Percentiles rank a stretch among this genome's conserved stretches.
Conservation (phyloP, 1,139 yeast genomes). For the Diutina catenulata region DNA sequence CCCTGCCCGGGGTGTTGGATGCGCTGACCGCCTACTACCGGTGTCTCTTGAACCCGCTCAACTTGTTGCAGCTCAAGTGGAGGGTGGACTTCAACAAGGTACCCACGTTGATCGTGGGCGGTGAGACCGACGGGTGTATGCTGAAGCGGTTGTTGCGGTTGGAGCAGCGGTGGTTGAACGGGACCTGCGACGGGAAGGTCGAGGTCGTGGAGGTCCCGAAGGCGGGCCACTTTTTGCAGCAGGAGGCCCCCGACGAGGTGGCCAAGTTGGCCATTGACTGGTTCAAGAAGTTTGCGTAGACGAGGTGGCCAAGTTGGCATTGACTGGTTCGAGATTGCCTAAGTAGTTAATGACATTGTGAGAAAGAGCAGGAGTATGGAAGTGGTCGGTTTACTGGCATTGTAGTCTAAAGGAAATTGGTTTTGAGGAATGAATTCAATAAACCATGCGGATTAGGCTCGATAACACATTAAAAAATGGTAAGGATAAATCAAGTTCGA, state of each 20-base stretch:
- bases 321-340: too few relatives aligned
- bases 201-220: conserved; percentile 19
- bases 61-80: conserved; percentile 16
- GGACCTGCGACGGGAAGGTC: conserved; percentile 12
- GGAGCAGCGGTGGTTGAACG: conserved; percentile 14
- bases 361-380: too few relatives aligned
- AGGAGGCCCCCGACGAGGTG: conserved; percentile 26
- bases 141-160: conserved; percentile 16
- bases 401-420: too few relatives aligned
- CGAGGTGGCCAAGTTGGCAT: too few relatives aligned
- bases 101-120: conserved; percentile 29
- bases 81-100: conserved; percentile 24
- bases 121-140: conserved; percentile 32
- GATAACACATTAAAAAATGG: too few relatives aligned
- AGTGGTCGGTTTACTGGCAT: too few relatives aligned
- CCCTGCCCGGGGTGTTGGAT: conserved; percentile 19
- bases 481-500: too few relatives aligned
- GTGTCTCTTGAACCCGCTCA: conserved; percentile 17
- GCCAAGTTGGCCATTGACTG: conserved; percentile 19
- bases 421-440: too few relatives aligned
- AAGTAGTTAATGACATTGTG: too few relatives aligned
- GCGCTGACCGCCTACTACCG: conserved; percentile 33
- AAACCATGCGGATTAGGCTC: too few relatives aligned
- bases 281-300: conserved; percentile 11
- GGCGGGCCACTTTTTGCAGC: conserved; percentile 31